A percentile compares a stretch with the other conserved stretches of the same genome.
phyloP scores from a whole-genome alignment of 805 yeast genomes.

The Ogataea degrootiae region DNA sequence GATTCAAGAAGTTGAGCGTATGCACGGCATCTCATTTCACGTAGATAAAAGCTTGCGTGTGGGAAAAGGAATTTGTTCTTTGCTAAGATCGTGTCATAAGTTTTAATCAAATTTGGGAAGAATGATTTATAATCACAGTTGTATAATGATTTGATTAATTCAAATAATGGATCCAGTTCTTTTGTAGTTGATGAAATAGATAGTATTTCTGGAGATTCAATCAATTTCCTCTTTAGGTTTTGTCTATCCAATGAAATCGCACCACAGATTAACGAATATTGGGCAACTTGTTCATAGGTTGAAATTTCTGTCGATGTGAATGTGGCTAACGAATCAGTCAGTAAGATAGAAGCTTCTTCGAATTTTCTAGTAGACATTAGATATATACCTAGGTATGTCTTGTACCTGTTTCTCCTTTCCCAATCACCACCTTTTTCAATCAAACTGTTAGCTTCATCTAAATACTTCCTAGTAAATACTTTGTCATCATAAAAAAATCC shows the following conservation, averaged over 20 bases:
- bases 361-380: slow-evolving; percentile 82
- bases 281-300: slow-evolving; percentile 84
- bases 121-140: slow-evolving; percentile 81
- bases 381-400: slow-evolving; percentile 86
- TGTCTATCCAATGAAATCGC: slow-evolving; percentile 76
- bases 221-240: slow-evolving; percentile 74
- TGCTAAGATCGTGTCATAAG: slow-evolving; percentile 68
- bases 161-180: slow-evolving; percentile 71
- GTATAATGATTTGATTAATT: slow-evolving; percentile 81
- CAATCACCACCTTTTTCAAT: slow-evolving; percentile 98
- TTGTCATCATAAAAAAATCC: slow-evolving; percentile 89
- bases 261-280: slow-evolving; percentile 85
- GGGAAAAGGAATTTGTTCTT: slow-evolving; percentile 61
- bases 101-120: slow-evolving; percentile 70
- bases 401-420: slow-evolving; percentile 95
- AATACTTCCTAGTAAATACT: slow-evolving; percentile 58
- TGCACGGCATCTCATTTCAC: slow-evolving; percentile 93
- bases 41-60: slow-evolving; percentile 78
- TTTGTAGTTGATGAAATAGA: slow-evolving; percentile 70
- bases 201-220: slow-evolving; percentile 91
- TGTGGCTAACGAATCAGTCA: slow-evolving; percentile 90
- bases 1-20: slow-evolving; percentile 92
- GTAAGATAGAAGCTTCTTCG: slow-evolving; percentile 73
- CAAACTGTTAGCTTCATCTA: slow-evolving; percentile 66
- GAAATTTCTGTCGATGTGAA: slow-evolving; percentile 91